Evolutionary conservation across 441 rosid species (phyloP), one percentile per base, ranked within the genome.

Genomic region (Theobroma grandiflorum): DNA sequence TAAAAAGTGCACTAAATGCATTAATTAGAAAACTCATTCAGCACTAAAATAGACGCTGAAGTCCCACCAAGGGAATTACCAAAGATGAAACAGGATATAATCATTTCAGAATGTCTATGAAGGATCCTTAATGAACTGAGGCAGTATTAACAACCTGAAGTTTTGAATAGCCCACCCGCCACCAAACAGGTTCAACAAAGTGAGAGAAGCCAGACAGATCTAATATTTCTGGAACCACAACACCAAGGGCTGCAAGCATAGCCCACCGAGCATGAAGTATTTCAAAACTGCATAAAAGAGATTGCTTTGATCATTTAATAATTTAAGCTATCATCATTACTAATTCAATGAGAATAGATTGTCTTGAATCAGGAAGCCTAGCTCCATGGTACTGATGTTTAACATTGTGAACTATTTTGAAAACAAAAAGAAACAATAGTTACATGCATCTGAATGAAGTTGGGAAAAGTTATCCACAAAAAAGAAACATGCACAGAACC

Each of bases 211-310:
- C 97, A 0, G 88, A 49, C 45, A 89, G 85, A 84, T 93, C 93
- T 26, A 94, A 85, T 70, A 90, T 84, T 87, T 94, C 97, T 8
- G 98, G 98, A 81, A 94, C 79, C n/a, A 96, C 77, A 87, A 91
- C 96, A 80, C 99, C 98, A 37, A 94, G 89, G 40, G 98, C 90
- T 64, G 95, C 98, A 86, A 93, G 97, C 99, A 96, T 94, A 57
- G 96, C 99, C 99, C 99, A 96, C 50, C 98, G 95, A 77, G 98
- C 98, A 84, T 96, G 99, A 67, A 93, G 90, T 89, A 93, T 92
- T 82, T 96, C 96, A 72, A 94, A 94, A 88, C 98, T 96, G 93
- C 87, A 78, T 12, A 59, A 81, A 50, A 58, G 74, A 73, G 65
- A 9, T 67, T n/a, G 72, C 62, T 20, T 65, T 7, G 33, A 20